Evolutionary conservation across 805 yeast genomes (phyloP), one percentile per base, ranked within the genome.

Genomic region (Candida tallmaniae): DNA sequence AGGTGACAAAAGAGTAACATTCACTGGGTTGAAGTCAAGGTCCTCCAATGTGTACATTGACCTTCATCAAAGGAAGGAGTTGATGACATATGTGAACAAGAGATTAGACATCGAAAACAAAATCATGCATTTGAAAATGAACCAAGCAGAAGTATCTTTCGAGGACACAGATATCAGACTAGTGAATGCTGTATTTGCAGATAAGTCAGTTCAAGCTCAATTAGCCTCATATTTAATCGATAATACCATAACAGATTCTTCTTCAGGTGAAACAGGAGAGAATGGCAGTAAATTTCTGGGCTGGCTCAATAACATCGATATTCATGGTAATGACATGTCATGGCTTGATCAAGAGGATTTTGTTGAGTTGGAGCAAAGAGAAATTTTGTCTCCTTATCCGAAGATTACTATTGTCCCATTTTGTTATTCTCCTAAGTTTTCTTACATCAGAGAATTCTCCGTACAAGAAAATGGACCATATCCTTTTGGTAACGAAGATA

Each of bases 261-360:
- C 46, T 9, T 40, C 44, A n/a, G 40, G 41, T 13, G 43, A 37
- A 17, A 34, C 36, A 4, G 31, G 23, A 12, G 38, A 23, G 3
- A n/a, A 27, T 6, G 31, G 40, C 2, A 29, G 29, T 15, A 27
- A 20, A 15, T 51, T 39, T 33, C 36, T 41, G 28, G 42, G 40
- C 16, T 58, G 62, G 62, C 29, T 47, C 13, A 48, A 50, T 25
- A 47, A 41, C 32, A 42, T 47, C 30, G 54, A 51, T n/a, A 46
- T 45, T 5, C 50, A 44, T 23, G 63, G 58, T 12, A 48, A 46
- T 11, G 65, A 62, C 37, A 46, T 46, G 24, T 51, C 63, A 7
- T 88, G 96, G 96, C 65, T 76, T 31, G 94, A 87, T 48, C 58
- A 65, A 15, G 82, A 83, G 38, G 96, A 88, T 52, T 88, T 74